phyloP scores from a whole-genome alignment of 139 green algal genomes.

The Chlamydomonas incerta region DNA sequence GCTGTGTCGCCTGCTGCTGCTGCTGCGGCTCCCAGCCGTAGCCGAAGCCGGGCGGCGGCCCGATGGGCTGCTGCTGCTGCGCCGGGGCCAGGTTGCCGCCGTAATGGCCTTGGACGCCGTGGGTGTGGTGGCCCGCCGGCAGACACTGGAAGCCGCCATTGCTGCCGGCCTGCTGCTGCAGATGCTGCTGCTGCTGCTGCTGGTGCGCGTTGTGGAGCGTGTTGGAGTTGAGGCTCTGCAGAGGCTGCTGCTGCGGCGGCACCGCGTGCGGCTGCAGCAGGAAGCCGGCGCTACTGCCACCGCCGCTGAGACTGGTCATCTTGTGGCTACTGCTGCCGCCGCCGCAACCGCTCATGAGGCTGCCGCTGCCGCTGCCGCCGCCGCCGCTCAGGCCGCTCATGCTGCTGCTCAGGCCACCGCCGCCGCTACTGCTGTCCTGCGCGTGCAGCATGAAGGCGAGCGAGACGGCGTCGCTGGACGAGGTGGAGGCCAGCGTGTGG shows the following conservation, averaged over 20 bases:
- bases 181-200: not conserved
- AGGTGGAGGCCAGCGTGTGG: conserved; percentile 47
- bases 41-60: too few species aligned
- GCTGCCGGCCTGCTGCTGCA: not conserved
- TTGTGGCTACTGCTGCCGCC: too few species aligned
- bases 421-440: not conserved
- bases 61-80: not conserved
- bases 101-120: too few species aligned
- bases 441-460: conserved; percentile 8
- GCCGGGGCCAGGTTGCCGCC: conserved; percentile 10
- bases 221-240: not conserved
- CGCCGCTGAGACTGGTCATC: too few species aligned
- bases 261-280: not conserved
- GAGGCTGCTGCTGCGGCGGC: conserved; percentile 1
- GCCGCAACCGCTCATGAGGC: not conserved
- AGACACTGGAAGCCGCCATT: not conserved
- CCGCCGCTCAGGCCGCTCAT: not conserved
- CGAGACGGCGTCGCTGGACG: not conserved
- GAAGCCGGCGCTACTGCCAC: too few species aligned
- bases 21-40: too few species aligned
- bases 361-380: not conserved
- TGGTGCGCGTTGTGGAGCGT: not conserved
- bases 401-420: not conserved
- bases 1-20: too few species aligned
- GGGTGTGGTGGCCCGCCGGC: not conserved